Base-by-base conservation (phyloP, 495 filamentous ascomycete species). In the Penicillium macrosclerotiorum region DNA sequence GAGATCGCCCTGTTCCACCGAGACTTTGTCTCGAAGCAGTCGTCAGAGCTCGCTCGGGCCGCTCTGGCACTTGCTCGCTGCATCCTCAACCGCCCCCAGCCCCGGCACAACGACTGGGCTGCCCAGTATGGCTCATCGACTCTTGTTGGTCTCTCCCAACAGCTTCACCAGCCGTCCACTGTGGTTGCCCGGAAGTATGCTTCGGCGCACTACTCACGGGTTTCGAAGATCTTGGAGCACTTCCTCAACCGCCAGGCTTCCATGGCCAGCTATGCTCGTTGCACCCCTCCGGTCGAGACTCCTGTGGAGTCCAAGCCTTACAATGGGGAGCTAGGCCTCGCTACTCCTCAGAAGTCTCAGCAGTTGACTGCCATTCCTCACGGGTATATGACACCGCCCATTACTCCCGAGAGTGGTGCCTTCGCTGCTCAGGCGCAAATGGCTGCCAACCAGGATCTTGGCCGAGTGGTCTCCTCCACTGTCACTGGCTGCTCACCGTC, bases 1-100 rank as follows among this genome's bases (percentile, higher is more conserved):
- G 93, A 99, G 68, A 90, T 96, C 56, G 89, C 90, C 19, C 71
- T 97, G 32, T 99, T 94, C 73, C 89, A 96, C 69, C 85, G 89
- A 56, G 94, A 97, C 42, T 97, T 97, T 58, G 90, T 99, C 41
- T 89, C 88, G 26, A 87, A 83, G 40, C 84, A 82, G 45, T 90
- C 93, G 14, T 95, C 90, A 3, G 82, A 94, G 50, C 87, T 97
- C 75, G 93, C 93, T 33, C 78, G 88, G 50, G 85, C 89, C 35
- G 88, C 91, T 1, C 71, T 97, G 39, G 89, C 88, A 30, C 75
- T 99, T 35, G 86, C 93, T 24, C 77, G 90, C 33, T 92, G 85
- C 66, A 90, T 99, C 51, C 78, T 97, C 29, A 80, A 81, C 62
- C 82, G 89, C 45, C 80, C 84, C 31, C 87, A 93, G 58, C 78